Base-by-base conservation (phyloP, 345 rosid species). In the Gossypium herbaceum region DNA sequence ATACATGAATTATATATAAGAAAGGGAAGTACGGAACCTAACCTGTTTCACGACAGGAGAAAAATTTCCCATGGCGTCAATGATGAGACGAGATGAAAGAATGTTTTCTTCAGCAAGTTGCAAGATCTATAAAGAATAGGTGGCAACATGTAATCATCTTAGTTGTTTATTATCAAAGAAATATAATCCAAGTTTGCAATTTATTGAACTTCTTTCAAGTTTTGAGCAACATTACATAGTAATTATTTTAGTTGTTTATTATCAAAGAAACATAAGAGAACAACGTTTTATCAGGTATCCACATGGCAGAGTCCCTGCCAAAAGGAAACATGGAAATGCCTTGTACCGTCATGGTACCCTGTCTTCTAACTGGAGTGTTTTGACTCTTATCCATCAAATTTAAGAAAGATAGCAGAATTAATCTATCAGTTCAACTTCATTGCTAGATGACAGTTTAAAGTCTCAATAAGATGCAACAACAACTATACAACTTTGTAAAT, bases 21-120 rank as follows among this genome's bases (percentile, higher is more conserved):
- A 67, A 73, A 61, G 64, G 56, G 52, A 54, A 74, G 63, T 70
- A 61, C 60, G 56, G 52, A 54, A 74, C 22, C 67, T 61, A 60
- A 90, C 98, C 98, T 94, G 98, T 84, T 83, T 94, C 73, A 92
- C 85, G 25, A 94, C 85, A 50, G 97, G 98, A 58, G 98, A 94
- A 79, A 94, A 92, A 79, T 92, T 94, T 66, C 98, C 98, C 92
- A 92, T 94, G 63, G 97, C 97, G 84, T 94, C 98, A 34, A 92
- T 81, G 62, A 92, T 9, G 12, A 94, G 90, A 66, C 84, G 90
- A 25, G 97, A 87, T 50, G 91, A 86, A 73, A 92, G 63, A 48
- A 78, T 73, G 56, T 86, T 89, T 24, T 90, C 97, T 78, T 88
- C 91, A 76, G 82, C 81, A 80, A 93, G 92, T 79, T 87, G 82